These are phyloP conservation scores for Agaricus blazei DNA, from an alignment of 768 basidiomycete genomes.

Conservation along the genomic window DNA sequence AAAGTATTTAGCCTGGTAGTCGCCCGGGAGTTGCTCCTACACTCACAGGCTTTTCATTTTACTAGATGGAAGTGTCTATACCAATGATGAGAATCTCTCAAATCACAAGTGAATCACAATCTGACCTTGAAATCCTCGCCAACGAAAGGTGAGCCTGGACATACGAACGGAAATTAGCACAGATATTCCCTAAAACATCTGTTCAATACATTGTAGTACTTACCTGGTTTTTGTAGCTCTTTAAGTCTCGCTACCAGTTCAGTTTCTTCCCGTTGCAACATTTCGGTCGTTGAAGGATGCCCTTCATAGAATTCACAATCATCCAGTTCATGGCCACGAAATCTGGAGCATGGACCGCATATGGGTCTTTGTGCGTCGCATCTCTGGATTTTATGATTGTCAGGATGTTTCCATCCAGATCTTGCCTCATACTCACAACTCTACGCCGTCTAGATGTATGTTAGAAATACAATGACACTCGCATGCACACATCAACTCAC, in stretches of 20 bases:
- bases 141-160: background rate
- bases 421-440: background rate
- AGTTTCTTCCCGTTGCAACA: slow-evolving; percentile 41
- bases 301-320: slow-evolving; percentile 54
- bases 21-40: background rate
- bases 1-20: background rate
- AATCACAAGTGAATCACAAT: background rate
- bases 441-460: background rate
- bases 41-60: slow-evolving; percentile 1
- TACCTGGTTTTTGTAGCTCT: background rate
- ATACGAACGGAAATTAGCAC: background rate
- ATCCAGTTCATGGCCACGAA: slow-evolving; percentile 27
- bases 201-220: background rate
- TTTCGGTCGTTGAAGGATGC: slow-evolving; percentile 37
- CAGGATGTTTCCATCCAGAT: background rate
- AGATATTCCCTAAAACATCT: background rate
- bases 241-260: slow-evolving; percentile 32
- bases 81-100: background rate
- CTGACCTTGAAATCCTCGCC: slow-evolving; percentile 7
- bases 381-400: slow-evolving; percentile 26
- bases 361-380: slow-evolving; percentile 48
- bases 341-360: slow-evolving; percentile 45
- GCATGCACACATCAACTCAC: slow-evolving; percentile 21
- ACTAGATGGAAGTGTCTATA: background rate
- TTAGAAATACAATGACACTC: background rate